These are phyloP conservation scores for Blastobotrys chiropterorum DNA, from an alignment of 805 yeast species.

Conservation along the genomic window DNA sequence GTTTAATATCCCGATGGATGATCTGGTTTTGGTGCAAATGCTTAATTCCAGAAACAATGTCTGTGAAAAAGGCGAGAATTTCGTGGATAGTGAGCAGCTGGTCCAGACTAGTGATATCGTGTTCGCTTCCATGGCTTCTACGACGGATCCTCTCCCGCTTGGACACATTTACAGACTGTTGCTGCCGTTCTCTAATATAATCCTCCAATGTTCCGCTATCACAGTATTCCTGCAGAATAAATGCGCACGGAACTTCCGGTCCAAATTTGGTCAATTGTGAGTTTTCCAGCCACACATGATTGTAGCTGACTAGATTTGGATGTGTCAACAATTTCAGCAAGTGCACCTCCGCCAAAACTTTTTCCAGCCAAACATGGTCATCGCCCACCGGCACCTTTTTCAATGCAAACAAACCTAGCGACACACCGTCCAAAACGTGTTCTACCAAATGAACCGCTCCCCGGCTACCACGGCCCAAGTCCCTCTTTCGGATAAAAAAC, in stretches of 20 bases:
- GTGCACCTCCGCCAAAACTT: slow-evolving; percentile 72
- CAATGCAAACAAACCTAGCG: slow-evolving; percentile 75
- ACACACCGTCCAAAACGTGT: slow-evolving; percentile 65
- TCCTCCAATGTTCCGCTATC: slow-evolving; percentile 84
- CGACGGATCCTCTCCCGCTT: not conserved
- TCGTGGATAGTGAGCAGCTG: slow-evolving; percentile 45
- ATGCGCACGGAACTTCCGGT: slow-evolving; percentile 65
- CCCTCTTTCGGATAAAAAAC: slow-evolving; percentile 53
- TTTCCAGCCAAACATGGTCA: slow-evolving; percentile 58
- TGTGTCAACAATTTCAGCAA: slow-evolving; percentile 48
- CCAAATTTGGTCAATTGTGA: slow-evolving; percentile 48
- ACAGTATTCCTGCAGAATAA: slow-evolving; percentile 79
- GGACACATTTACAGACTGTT: not conserved
- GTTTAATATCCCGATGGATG: slow-evolving; percentile 84
- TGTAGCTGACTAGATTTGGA: slow-evolving; percentile 69
- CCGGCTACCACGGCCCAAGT: slow-evolving; percentile 76
- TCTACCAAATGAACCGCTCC: slow-evolving; percentile 82
- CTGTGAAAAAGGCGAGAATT: slow-evolving; percentile 60
- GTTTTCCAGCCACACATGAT: slow-evolving; percentile 88
- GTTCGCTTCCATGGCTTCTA: not conserved
- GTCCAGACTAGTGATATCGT: not conserved
- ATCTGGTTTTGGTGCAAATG: slow-evolving; percentile 70
- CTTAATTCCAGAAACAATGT: slow-evolving; percentile 61
- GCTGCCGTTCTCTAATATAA: slow-evolving; percentile 32
- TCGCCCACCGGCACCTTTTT: slow-evolving; percentile 82